A percentile compares a stretch with the other conserved stretches of the same genome.
Conservation (phyloP, 208 protist species). For the Acanthamoeba castellanii region DNA sequence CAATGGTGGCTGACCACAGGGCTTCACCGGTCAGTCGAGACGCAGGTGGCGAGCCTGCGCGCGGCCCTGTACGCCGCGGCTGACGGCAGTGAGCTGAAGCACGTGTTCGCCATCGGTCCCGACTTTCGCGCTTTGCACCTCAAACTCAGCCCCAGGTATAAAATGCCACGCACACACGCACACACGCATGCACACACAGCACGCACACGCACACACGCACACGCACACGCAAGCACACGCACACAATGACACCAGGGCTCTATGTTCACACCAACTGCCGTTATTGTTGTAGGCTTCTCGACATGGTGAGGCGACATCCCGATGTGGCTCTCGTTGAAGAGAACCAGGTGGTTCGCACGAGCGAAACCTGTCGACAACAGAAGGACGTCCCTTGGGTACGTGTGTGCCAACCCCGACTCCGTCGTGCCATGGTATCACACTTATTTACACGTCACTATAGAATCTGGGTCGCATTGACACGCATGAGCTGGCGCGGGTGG, state of each 20-base stretch:
- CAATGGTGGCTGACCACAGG: background rate
- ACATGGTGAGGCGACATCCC: background rate
- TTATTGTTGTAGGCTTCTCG: background rate
- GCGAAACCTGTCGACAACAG: background rate
- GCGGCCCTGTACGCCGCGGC: background rate
- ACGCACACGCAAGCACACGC: no score
- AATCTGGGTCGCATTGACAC: conserved; percentile 60
- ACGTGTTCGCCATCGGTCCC: background rate
- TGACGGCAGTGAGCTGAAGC: background rate
- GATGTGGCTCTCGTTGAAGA: conserved; percentile 32
- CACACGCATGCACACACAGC: background rate
- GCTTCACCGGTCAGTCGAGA: background rate
- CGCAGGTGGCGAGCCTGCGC: background rate
- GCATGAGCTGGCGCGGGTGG: conserved; percentile 3
- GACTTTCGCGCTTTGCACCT: conserved; percentile 14
- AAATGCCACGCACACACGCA: background rate
- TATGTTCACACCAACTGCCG: no score
- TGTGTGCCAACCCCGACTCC: background rate
- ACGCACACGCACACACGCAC: no score
- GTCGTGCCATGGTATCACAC: background rate
- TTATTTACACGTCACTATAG: no score
- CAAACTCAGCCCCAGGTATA: background rate
- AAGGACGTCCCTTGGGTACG: conserved; percentile 54
- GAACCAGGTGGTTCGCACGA: background rate
- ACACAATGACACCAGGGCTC: no score